Conservation (phyloP, 441 rosid species). For the Viola pubescens region DNA sequence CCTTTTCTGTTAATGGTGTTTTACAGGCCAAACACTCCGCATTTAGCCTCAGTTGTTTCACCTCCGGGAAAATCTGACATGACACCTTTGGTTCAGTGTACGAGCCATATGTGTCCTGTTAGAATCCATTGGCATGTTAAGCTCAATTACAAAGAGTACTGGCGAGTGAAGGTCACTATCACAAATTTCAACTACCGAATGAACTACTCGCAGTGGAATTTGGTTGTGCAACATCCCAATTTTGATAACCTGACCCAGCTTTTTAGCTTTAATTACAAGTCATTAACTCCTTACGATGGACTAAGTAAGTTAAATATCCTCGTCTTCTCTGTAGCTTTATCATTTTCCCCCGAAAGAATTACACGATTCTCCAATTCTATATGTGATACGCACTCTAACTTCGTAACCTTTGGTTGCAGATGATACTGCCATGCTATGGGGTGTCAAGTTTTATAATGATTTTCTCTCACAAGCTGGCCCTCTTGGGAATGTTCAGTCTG, state of each 20-base stretch:
- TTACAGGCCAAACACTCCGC: conserved; percentile 42
- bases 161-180: conserved; percentile 79
- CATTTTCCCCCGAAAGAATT: neutral
- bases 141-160: conserved; percentile 72
- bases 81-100: conserved; percentile 62
- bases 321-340: neutral
- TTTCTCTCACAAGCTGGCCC: conserved; percentile 75
- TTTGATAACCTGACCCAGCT: conserved; percentile 69
- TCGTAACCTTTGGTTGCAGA: conserved; percentile 35
- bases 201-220: conserved; percentile 77
- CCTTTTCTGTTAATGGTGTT: conserved; percentile 6
- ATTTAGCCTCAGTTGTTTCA: conserved; percentile 56
- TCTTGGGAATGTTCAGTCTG: conserved; percentile 81
- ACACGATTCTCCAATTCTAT: neutral
- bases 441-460: conserved; percentile 80
- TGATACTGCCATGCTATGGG: conserved; percentile 91
- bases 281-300: conserved; percentile 48
- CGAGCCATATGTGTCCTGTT: conserved; percentile 85
- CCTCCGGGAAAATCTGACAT: conserved; percentile 34
- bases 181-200: conserved; percentile 74
- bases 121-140: conserved; percentile 91
- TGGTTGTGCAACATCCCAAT: conserved; percentile 81
- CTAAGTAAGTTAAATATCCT: conserved; percentile 53
- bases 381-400: conserved; percentile 7
- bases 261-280: conserved; percentile 66